These are phyloP conservation scores for Kwoniella sp. DNA, from an alignment of 768 basidiomycete species.

Conservation along the genomic window DNA sequence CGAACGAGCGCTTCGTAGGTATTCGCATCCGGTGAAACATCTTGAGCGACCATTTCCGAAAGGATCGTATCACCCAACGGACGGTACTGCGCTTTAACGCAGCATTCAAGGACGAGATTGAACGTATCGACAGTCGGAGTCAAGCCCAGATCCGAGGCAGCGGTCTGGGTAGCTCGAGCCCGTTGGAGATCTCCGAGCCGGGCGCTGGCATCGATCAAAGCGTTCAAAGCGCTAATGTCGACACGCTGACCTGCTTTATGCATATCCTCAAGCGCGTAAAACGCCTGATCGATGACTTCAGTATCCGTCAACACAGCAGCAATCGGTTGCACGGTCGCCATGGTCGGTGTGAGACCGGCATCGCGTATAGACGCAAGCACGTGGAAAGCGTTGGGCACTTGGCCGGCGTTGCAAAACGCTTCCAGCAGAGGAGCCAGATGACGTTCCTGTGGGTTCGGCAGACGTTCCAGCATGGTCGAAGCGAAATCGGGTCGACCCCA, in stretches of 20 bases:
- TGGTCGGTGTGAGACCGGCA: conserved; percentile 61
- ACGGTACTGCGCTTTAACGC: conserved; percentile 65
- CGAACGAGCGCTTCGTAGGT: conserved; percentile 72
- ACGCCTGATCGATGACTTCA: conserved; percentile 67
- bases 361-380: conserved; percentile 66
- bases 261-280: conserved; percentile 68
- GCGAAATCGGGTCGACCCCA: conserved; percentile 73
- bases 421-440: conserved; percentile 79
- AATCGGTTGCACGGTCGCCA: conserved; percentile 64
- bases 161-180: conserved; percentile 75
- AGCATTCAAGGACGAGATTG: conserved; percentile 70
- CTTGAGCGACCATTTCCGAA: conserved; percentile 64
- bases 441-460: conserved; percentile 68
- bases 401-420: conserved; percentile 65
- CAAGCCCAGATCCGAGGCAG: conserved; percentile 63
- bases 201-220: conserved; percentile 68
- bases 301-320: conserved; percentile 60
- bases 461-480: conserved; percentile 65
- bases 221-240: conserved; percentile 67
- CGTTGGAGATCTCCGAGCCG: conserved; percentile 70
- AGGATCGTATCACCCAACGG: conserved; percentile 71
- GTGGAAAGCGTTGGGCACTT: conserved; percentile 67
- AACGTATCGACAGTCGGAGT: conserved; percentile 68
- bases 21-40: conserved; percentile 63
- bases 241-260: conserved; percentile 62